phyloP scores from a whole-genome alignment of 306 rosid genomes.

The Cajanus cajan region DNA sequence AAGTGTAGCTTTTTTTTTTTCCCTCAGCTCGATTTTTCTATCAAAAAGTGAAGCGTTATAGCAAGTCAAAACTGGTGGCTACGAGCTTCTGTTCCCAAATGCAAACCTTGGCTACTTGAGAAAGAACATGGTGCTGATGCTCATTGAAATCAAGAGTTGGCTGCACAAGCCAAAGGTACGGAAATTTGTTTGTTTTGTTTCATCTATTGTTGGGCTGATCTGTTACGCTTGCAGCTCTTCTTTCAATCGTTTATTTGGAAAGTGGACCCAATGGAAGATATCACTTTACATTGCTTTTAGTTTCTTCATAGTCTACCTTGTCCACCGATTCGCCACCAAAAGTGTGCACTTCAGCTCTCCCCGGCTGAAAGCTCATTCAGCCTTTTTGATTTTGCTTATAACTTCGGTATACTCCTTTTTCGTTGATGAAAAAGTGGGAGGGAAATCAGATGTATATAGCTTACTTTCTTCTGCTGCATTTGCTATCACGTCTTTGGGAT shows the following conservation, averaged over 20 bases:
- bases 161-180: not conserved
- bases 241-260: slow-evolving; percentile 10
- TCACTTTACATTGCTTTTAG: not conserved
- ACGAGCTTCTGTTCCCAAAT: not conserved
- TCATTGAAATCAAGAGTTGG: not conserved
- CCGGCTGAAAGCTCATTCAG: not conserved
- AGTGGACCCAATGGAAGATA: slow-evolving; percentile 13
- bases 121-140: not conserved
- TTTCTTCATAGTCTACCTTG: not conserved
- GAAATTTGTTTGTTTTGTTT: not conserved
- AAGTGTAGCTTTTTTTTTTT: not conserved
- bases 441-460: not conserved
- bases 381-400: not conserved
- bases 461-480: not conserved
- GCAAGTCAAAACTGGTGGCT: not conserved
- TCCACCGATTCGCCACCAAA: not conserved
- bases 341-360: not conserved
- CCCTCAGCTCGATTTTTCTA: not conserved
- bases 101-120: not conserved
- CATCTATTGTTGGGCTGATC: not conserved
- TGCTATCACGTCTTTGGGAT: slow-evolving; percentile 5
- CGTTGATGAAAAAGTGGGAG: not conserved
- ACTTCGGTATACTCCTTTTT: not conserved
- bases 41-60: not conserved
- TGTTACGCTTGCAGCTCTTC: slow-evolving; percentile 27